These are phyloP conservation scores for Canavalia gladiata DNA, from an alignment of 306 rosid genomes.

Conservation along the genomic window DNA sequence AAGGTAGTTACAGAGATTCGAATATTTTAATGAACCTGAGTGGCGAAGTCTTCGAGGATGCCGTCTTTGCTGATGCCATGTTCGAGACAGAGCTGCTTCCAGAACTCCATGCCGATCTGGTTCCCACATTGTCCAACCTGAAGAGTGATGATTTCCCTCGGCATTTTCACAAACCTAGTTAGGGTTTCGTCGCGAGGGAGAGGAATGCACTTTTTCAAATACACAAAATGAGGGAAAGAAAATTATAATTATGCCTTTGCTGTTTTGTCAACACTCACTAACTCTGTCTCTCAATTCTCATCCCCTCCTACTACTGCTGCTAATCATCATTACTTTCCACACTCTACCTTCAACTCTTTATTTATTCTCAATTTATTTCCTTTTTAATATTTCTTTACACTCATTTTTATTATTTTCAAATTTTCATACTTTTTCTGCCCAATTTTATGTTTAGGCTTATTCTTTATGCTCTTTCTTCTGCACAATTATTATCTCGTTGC, in stretches of 20 bases:
- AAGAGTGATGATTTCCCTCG: slow-evolving; percentile 91
- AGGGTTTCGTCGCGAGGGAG: slow-evolving; percentile 65
- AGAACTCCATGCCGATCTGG: slow-evolving; percentile 99
- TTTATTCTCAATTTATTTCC: too few relatives aligned
- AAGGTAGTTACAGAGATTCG: too few relatives aligned
- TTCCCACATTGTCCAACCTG: slow-evolving; percentile 99
- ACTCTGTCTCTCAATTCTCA: neutral
- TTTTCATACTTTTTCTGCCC: too few relatives aligned
- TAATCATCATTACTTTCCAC: too few relatives aligned
- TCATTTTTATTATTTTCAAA: too few relatives aligned
- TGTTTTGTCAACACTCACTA: neutral
- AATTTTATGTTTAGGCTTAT: too few relatives aligned
- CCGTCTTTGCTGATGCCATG: slow-evolving; percentile 99
- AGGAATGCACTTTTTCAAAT: slow-evolving; percentile 46
- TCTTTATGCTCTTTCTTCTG: too few relatives aligned
- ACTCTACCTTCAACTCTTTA: too few relatives aligned
- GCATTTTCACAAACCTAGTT: slow-evolving; percentile 57
- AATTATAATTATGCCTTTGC: neutral
- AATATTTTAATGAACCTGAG: slow-evolving; percentile 66
- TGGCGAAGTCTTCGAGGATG: slow-evolving; percentile 97
- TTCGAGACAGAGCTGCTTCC: slow-evolving; percentile 99
- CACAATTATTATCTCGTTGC: too few relatives aligned
- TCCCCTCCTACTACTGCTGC: too few relatives aligned
- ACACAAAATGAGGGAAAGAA: neutral
- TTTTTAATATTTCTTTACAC: too few relatives aligned